Base-by-base conservation (phyloP, 2,329 filamentous ascomycete species). In the Mycosphaerella sp. region DNA sequence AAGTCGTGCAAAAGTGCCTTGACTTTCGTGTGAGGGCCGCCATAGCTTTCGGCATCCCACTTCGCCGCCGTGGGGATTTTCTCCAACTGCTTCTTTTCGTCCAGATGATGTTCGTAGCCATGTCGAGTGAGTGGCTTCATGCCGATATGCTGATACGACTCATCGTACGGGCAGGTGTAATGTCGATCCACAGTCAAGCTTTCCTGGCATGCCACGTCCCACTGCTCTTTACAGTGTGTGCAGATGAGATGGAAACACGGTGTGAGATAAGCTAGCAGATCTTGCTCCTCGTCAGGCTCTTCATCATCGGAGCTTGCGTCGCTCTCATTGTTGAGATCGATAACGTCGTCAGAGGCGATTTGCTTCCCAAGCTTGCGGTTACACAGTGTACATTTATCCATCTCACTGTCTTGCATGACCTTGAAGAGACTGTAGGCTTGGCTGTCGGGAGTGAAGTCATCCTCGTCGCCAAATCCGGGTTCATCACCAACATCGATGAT, bases 21-120 rank as follows among this genome's bases (percentile, higher is more conserved):
- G 0, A 93, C 95, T 73, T 98, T 98, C 4, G 90, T 95, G 64
- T 95, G 89, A 0, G 91, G 91, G 0, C 90, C 90, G 39, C 78
- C 77, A 66, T 97, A 98, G 39, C 75, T 80, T 18, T 80, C 81
- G 9, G 85, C 63, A 43, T 76, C 74, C 63, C 57, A 64, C n/a
- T 84, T 86, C 43, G 77, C 78, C 12, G 76, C 73, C 1, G 71
- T 65, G 64, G 70, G 56, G 43, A 56, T 55, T 3, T 41, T 56
- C 5, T 50, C 42, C 1, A 39, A 46, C n/a, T 49, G 83, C 74
- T 79, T 65, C 74, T 79, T 67, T 70, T 81, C 67, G 47, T 74
- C 64, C 45, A 77, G 73, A 32, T 71, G 68, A 43, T 76, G 56
- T 1, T 59, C 68, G 42, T 77, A 71, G 7, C 75, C 75, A 3